A percentile compares a stretch with the other conserved stretches of the same genome.
Evolutionary conservation across 495 filamentous ascomycete species (phyloP).

Genomic region (Aspergillus nanangensis): DNA sequence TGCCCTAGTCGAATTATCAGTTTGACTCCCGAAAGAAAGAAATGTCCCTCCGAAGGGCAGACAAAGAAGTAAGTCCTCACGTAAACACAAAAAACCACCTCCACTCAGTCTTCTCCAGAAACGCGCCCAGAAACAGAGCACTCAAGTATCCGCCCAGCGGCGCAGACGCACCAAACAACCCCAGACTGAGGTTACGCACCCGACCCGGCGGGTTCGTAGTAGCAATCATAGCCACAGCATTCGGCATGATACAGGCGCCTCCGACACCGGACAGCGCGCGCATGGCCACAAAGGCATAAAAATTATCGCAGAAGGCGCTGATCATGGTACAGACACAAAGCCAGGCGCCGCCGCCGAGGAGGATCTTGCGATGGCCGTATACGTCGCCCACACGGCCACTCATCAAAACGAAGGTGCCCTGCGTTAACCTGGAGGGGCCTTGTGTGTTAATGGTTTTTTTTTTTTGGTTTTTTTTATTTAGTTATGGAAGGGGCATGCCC

Average conservation of each 20-base stretch:
- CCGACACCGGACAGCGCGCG: conserved; percentile 12
- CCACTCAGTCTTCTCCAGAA: conserved; percentile 38
- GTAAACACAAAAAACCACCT: conserved; percentile 49
- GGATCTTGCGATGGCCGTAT: conserved; percentile 43
- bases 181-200: conserved; percentile 42
- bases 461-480: not conserved
- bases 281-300: conserved; percentile 31
- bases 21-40: not conserved
- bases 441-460: too few relatives aligned
- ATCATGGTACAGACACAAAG: conserved; percentile 32
- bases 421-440: conserved; percentile 41
- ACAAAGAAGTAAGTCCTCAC: conserved; percentile 16
- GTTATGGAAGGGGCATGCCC: not conserved
- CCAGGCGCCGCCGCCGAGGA: conserved; percentile 34
- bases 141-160: conserved; percentile 45
- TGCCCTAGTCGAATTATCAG: too few relatives aligned
- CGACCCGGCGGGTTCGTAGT: conserved; percentile 13
- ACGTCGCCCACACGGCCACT: conserved; percentile 47
- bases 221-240: conserved; percentile 15
- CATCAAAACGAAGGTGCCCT: conserved; percentile 46
- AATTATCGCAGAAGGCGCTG: conserved; percentile 38
- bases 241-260: conserved; percentile 12
- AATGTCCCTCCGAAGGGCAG: not conserved
- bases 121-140: conserved; percentile 36
- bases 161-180: conserved; percentile 46